Conservation (phyloP, 2,329 filamentous ascomycete species). For the Gaeumannomyces sp. region DNA sequence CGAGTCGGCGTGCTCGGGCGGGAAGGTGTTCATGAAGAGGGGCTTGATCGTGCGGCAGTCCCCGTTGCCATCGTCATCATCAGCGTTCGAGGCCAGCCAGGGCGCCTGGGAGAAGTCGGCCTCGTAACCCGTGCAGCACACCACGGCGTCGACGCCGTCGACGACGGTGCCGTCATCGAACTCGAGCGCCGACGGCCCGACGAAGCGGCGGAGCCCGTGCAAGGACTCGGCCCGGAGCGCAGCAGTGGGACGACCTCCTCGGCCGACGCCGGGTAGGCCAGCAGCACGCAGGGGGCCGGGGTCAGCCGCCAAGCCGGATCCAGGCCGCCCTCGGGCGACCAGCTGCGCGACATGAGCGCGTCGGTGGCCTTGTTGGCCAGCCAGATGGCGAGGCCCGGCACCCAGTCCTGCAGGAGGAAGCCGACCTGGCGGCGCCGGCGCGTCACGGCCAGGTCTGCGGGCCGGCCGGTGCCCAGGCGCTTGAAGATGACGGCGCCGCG, state of each 20-base stretch:
- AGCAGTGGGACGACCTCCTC: constrained; percentile 23
- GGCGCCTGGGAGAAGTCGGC: constrained; percentile 23
- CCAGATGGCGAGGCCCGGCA: constrained; percentile 16
- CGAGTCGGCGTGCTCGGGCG: constrained; percentile 33
- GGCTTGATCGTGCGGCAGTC: constrained; percentile 22
- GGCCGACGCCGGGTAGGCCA: constrained; percentile 19
- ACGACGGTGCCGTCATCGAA: constrained; percentile 23
- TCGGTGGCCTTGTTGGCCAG: constrained; percentile 14
- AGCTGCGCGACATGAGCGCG: constrained; percentile 14
- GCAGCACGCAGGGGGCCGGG: constrained; percentile 21
- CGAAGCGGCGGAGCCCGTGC: constrained; percentile 22
- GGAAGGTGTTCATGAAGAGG: constrained; percentile 39
- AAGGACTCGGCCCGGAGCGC: constrained; percentile 21
- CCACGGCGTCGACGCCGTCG: constrained; percentile 24
- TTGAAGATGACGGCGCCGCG: constrained; percentile 30
- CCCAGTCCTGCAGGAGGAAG: constrained; percentile 22
- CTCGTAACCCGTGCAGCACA: constrained; percentile 30
- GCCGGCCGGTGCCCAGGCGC: constrained; percentile 25
- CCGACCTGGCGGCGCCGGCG: constrained; percentile 25
- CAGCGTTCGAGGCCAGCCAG: too few species aligned
- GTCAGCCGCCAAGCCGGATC: constrained; percentile 26
- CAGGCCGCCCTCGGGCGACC: constrained; percentile 18
- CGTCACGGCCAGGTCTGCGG: constrained; percentile 29
- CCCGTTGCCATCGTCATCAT: too few species aligned
- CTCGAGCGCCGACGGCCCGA: constrained; percentile 20